Evolutionary conservation across 768 basidiomycete genomes (phyloP).

Genomic region (Suillus placidus): DNA sequence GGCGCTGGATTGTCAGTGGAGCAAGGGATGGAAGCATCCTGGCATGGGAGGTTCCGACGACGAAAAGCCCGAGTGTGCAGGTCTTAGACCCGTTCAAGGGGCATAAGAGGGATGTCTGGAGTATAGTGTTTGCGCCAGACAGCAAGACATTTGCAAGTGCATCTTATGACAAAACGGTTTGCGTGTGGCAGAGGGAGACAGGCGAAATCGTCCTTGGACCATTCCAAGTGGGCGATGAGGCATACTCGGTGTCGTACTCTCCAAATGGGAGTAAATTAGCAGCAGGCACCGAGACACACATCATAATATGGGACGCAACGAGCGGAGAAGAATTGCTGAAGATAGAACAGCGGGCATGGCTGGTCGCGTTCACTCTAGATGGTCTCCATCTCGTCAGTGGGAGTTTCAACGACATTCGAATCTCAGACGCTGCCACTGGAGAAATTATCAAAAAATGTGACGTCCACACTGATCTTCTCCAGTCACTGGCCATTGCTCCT

Average conservation of each 20-base stretch:
- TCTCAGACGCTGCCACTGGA: background rate
- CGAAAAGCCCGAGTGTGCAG: background rate
- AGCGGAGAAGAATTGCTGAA: background rate
- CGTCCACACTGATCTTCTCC: background rate
- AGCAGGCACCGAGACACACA: constrained; percentile 21
- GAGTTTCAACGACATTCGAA: background rate
- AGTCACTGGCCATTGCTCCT: background rate
- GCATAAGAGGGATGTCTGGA: constrained; percentile 28
- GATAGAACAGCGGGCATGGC: background rate
- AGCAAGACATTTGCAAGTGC: constrained; percentile 10
- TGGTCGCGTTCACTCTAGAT: background rate
- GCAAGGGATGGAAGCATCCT: constrained; percentile 96
- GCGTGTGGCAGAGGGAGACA: constrained; percentile 3
- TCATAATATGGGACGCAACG: background rate
- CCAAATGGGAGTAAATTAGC: constrained; percentile 44
- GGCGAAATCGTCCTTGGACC: background rate
- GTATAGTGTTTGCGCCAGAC: constrained; percentile 29
- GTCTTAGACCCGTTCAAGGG: constrained; percentile 8
- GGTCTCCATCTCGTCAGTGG: background rate
- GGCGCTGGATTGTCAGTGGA: constrained; percentile 94
- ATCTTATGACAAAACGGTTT: background rate
- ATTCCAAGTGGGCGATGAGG: background rate
- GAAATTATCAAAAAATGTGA: background rate
- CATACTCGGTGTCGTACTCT: constrained; percentile 37
- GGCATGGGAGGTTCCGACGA: constrained; percentile 65